Evolutionary conservation across 345 rosid genomes (phyloP), one percentile per base, ranked within the genome.

Genomic region (Microthlaspi erraticum): DNA sequence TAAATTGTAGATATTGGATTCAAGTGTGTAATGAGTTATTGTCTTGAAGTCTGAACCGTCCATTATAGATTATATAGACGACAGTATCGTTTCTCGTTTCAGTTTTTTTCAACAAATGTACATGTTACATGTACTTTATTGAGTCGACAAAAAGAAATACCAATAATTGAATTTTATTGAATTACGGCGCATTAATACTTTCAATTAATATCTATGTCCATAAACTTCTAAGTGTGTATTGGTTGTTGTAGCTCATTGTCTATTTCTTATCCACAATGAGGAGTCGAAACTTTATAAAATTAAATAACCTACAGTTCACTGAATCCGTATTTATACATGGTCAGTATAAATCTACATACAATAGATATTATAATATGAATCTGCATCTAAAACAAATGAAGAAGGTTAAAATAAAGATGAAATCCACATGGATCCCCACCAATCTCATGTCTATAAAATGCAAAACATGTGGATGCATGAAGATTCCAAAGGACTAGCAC

Each of bases 391-490:
- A 5, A 51, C 29, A 60, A 46, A 32, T 2, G 0, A 10, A 34
- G 0, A 26, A 48, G 31, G 31, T 16, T 60, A 34, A 11, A 37
- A 26, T 6, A 23, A 74, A 63, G 20, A 23, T 3, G 23, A 67
- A 67, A 16, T 43, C 68, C 73, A 74, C 73, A 74, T 74, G 78
- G 72, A 59, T 12, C 33, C 26, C 56, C 61, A 74, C 61, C 61
- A 66, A 8, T 59, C 48, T 74, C 67, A 51, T 42, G 13, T 67
- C 78, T 67, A 74, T 67, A 74, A 60, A 74, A 67, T 43, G 78
- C 78, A 51, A 53, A 63, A 66, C 65, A 73, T 64, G 77, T 73
- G 66, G 43, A 18, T 46, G 77, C 77, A 73, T 16, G 53, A 73
- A 73, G 53, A 19, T 45, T 53, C 52, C 51, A 57, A 29, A 58